Conservation (phyloP, 768 basidiomycete species). For the Porpolomopsis calyptriformis region DNA sequence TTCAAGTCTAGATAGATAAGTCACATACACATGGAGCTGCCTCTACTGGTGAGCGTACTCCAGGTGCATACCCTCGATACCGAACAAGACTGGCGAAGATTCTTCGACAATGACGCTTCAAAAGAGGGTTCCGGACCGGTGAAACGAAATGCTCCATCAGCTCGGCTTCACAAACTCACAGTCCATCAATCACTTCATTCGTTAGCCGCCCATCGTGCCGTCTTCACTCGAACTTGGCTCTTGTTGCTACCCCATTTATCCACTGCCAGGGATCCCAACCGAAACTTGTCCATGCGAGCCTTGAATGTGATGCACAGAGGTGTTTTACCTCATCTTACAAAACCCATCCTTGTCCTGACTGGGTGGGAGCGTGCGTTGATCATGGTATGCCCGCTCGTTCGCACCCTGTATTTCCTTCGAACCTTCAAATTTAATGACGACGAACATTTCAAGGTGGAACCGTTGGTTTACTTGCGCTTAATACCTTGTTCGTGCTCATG, state of each 20-base stretch:
- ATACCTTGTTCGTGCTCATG: constrained; percentile 85
- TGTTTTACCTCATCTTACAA: constrained; percentile 73
- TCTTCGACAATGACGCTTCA: constrained; percentile 59
- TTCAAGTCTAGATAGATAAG: too few relatives aligned
- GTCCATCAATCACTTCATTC: constrained; percentile 71
- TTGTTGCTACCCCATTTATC: constrained; percentile 53
- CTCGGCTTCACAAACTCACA: constrained; percentile 54
- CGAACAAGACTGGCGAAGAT: constrained; percentile 71
- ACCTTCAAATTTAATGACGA: not conserved
- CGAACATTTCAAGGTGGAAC: constrained; percentile 55
- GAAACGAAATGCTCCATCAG: constrained; percentile 27
- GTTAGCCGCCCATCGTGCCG: constrained; percentile 63
- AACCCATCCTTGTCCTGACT: constrained; percentile 80
- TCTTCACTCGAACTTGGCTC: constrained; percentile 78
- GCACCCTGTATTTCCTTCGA: too few relatives aligned
- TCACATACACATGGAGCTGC: too few relatives aligned
- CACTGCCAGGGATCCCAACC: constrained; percentile 25
- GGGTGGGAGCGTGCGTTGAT: constrained; percentile 79
- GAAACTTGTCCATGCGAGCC: constrained; percentile 40
- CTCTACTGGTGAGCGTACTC: too few relatives aligned
- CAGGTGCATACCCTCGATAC: too few relatives aligned
- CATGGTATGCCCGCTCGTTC: constrained; percentile 44
- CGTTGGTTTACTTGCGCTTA: constrained; percentile 80
- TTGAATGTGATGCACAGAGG: constrained; percentile 75
- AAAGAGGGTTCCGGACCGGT: constrained; percentile 20